These are phyloP conservation scores for Candida coleopterorum DNA, from an alignment of 805 yeast genomes.

Conservation along the genomic window DNA sequence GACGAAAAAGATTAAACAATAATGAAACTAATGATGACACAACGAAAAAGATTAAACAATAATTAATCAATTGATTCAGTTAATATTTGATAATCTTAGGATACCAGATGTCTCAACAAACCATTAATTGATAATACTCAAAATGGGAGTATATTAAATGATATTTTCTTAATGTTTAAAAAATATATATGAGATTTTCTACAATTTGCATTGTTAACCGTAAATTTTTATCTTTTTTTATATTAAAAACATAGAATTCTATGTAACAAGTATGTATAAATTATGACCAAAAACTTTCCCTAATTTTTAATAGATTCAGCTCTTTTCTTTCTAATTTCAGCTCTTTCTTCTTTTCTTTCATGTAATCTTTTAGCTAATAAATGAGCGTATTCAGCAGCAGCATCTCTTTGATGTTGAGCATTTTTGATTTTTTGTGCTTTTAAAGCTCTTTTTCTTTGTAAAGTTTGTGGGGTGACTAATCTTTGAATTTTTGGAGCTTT, in stretches of 20 bases:
- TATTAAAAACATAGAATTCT: constrained; percentile 8
- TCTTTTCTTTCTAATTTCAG: constrained; percentile 99
- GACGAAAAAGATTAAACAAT: background rate
- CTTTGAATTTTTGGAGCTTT: constrained; percentile 99
- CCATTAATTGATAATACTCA: no score
- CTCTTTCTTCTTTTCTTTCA: constrained; percentile 97
- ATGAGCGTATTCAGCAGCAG: constrained; percentile 99
- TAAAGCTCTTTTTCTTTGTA: constrained; percentile 98
- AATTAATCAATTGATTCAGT: background rate
- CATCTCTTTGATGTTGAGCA: constrained; percentile 99
- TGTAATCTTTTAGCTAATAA: constrained; percentile 96
- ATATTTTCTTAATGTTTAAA: no score
- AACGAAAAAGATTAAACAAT: background rate
- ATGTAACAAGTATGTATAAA: constrained; percentile 7
- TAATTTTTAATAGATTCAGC: constrained; percentile 97
- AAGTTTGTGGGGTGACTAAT: constrained; percentile 97
- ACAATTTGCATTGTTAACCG: constrained; percentile 6
- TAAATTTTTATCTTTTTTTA: constrained; percentile 2
- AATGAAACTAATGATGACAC: background rate
- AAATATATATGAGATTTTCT: no score
- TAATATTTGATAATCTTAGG: no score
- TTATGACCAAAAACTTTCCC: constrained; percentile 14
- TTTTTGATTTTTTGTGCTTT: constrained; percentile 89
- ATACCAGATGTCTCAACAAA: no score
- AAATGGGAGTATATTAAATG: no score